Conservation (phyloP, 208 protist species). For the Leishmania aethiopica region DNA sequence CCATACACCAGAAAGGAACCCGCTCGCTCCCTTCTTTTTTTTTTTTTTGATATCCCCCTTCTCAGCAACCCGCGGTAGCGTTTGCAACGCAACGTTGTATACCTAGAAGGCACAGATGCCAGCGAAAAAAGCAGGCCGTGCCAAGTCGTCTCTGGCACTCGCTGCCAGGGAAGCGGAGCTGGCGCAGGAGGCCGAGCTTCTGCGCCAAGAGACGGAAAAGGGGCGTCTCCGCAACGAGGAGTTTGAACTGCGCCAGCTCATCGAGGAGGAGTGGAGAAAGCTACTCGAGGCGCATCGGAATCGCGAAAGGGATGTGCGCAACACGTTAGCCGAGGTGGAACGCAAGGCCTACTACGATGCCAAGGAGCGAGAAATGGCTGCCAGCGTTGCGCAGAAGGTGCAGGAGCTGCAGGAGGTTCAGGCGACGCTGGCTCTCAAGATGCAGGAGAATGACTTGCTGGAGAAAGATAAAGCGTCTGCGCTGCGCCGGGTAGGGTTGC, state of each 20-base stretch:
- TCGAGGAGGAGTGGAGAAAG: conserved; percentile 73
- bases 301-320: conserved; percentile 52
- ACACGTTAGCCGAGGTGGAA: conserved; percentile 51
- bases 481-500: conserved; percentile 54
- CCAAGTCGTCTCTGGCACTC: conserved; percentile 33
- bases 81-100: background rate
- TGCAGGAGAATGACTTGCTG: conserved; percentile 50
- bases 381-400: conserved; percentile 25
- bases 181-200: conserved; percentile 49
- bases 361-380: conserved; percentile 52
- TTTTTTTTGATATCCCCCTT: background rate
- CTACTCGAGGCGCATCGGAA: conserved; percentile 47
- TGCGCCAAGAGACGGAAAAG: conserved; percentile 44
- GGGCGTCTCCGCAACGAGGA: conserved; percentile 65
- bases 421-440: conserved; percentile 38
- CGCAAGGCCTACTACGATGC: conserved; percentile 45
- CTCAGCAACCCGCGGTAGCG: background rate
- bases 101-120: conserved; percentile 35
- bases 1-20: background rate
- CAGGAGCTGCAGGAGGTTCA: conserved; percentile 19
- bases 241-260: conserved; percentile 42
- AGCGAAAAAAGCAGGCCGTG: conserved; percentile 34
- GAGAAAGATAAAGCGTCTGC: conserved; percentile 72
- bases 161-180: conserved; percentile 41
- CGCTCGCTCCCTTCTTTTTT: background rate